Evolutionary conservation across 306 rosid species (phyloP), one percentile per base, ranked within the genome.

Genomic region (Gillenia trifoliata): DNA sequence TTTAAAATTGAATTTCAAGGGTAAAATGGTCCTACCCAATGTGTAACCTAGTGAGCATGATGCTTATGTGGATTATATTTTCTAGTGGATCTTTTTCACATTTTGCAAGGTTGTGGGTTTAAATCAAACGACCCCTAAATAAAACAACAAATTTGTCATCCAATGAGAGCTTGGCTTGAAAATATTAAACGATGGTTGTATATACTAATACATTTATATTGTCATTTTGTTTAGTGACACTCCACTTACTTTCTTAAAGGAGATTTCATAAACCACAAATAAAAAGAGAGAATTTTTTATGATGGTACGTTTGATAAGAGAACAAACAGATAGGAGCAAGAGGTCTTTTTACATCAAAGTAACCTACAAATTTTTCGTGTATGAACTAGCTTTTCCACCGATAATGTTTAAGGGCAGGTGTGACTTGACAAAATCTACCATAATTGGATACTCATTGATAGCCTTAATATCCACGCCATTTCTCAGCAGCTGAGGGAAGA

Each of bases 401-500:
- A 56, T 4, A 22, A 56, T 9, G 30, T 23, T 13, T 11, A 57
- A 25, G 0, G 41, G 33, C 7, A 77, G 69, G 9, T 64, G 28
- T 6, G 40, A 45, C 29, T 66, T 82, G 17, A 79, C 30, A 61
- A 82, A 84, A 17, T 84, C 72, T 3, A 43, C 28, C 56, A 77
- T 1, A 36, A 84, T 49, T 1, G 78, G 43, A 72, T 82, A 88
- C 78, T 93, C 96, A 0, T 30, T 19, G 8, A 88, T 71, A n/a
- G 68, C 70, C 64, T 68, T 80, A 22, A 15, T 52, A 64, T 66
- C 82, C 23, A 87, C 85, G 11, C 90, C 91, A 63, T 85, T 91
- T 65, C 93, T 78, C 63, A 80, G 0, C 61, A 89, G 0, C 31
- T 83, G 98, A 25, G 93, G 90, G 9, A 88, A 87, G 67, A 93